These are phyloP conservation scores for Striga hermonthica DNA, from an alignment of 305 asterid species.

Conservation along the genomic window DNA sequence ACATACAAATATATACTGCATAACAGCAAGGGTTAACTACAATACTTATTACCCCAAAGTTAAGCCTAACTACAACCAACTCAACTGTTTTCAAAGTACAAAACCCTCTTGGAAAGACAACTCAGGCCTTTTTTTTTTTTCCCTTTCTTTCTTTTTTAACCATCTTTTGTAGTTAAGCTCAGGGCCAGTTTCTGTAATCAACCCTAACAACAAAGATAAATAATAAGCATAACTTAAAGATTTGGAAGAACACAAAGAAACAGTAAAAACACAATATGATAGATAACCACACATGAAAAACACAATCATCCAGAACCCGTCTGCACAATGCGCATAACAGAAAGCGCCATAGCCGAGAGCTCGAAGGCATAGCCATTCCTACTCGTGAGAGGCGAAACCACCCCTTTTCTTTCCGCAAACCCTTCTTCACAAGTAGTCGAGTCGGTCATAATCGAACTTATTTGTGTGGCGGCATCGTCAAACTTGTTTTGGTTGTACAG, in stretches of 20 bases:
- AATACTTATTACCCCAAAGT: neutral
- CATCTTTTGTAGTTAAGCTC: neutral
- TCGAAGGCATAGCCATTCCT: conserved; percentile 44
- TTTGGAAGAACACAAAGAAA: neutral
- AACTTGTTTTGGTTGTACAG: conserved; percentile 31
- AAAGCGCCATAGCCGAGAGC: conserved; percentile 59
- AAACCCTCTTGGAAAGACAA: neutral
- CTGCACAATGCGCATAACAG: conserved; percentile 39
- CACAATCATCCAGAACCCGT: conserved; percentile 20
- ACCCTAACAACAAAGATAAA: neutral
- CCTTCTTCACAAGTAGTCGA: conserved; percentile 70
- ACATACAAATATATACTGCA: neutral
- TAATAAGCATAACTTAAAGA: neutral
- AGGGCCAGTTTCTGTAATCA: neutral
- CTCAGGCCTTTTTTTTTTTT: neutral
- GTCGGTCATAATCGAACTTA: conserved; percentile 58
- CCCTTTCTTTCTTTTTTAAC: no score
- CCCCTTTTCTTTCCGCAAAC: conserved; percentile 47
- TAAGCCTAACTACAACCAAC: neutral
- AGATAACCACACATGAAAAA: neutral
- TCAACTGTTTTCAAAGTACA: neutral
- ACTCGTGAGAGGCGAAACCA: conserved; percentile 57
- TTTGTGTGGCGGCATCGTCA: conserved; percentile 52
- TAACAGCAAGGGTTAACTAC: neutral
- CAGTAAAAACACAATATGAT: neutral